Base-by-base conservation (phyloP, 371 early-diverging fungal species). In the Mortierella sp. region DNA sequence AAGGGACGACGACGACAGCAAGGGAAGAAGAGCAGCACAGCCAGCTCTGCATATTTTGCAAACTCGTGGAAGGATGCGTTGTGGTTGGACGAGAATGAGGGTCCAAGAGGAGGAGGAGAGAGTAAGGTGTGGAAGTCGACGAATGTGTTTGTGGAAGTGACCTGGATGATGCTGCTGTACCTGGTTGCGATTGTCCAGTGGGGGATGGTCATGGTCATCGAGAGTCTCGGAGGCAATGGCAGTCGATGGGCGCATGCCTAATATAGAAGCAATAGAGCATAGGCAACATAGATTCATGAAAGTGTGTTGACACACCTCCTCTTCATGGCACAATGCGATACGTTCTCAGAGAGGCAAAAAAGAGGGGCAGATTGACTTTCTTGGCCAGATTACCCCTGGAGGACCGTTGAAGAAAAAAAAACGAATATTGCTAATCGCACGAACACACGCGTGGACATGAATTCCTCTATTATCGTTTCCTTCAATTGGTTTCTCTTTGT, bases 161-260 rank as follows among this genome's bases (percentile, higher is more conserved):
- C 70, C 2, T 79, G 72, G 66, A 83, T 83, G 84, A 31, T 83
- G 70, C 34, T 73, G 5, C 67, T 83, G 53, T 83, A 83, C 39
- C 19, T 83, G 44, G 70, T 55, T 45, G 84, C 84, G 31, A 64
- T 83, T 50, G 68, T 66, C 14, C 79, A 83, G 39, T 83, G 84
- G 84, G 75, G 69, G 76, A 55, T 71, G 72, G 84, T 83, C 29
- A 67, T 83, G 53, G 69, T 78, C 66, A 24, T 83, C 1, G 84
- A 83, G 67, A 83, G 84, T 31, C 70, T 67, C 2, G 84, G 84
- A 2, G 65, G 79, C 22, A 79, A 78, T 61, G 84, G 84, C 4
- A 73, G 79, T 50, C 84, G 84, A 48, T 83, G 79, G 84, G 84
- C 84, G 7, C 68, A 79, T 10, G 84, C 84, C 41, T 82, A 78